Evolutionary conservation across 129 eudicot species (phyloP).

Genomic region (Centaurea solstitialis): DNA sequence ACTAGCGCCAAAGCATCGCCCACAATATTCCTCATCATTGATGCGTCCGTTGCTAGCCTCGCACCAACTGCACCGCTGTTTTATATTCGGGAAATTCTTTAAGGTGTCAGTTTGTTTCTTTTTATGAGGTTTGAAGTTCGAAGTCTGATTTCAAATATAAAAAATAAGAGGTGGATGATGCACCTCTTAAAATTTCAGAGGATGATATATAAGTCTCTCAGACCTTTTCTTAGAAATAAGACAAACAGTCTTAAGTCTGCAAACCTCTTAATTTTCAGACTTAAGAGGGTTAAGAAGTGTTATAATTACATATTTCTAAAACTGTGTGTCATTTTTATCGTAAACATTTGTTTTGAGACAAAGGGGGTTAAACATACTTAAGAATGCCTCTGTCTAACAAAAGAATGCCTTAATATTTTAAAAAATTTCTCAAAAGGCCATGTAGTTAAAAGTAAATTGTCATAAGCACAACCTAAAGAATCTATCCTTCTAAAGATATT

Average conservation of each 20-base stretch:
- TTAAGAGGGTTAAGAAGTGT: neutral
- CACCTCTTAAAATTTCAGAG: no score
- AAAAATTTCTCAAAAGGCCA: no score
- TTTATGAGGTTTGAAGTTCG: no score
- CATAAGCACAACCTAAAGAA: neutral
- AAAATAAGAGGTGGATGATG: no score
- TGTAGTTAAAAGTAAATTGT: neutral
- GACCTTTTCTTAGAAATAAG: no score
- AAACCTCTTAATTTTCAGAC: no score
- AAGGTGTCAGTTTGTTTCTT: neutral
- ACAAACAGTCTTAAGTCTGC: no score
- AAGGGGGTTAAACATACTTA: neutral
- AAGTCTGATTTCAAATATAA: no score
- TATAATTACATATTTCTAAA: no score
- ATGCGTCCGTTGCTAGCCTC: conserved; percentile 57
- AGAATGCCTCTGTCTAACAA: neutral
- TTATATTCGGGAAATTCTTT: neutral
- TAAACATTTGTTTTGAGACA: neutral
- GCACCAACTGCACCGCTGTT: conserved; percentile 66
- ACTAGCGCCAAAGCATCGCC: conserved; percentile 44
- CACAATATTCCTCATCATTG: conserved; percentile 42
- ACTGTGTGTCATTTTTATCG: no score
- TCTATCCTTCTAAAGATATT: neutral
- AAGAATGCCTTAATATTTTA: no score
- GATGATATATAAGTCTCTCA: no score